phyloP scores from a whole-genome alignment of 2,329 filamentous ascomycete species.

The Colletotrichum costaricense region DNA sequence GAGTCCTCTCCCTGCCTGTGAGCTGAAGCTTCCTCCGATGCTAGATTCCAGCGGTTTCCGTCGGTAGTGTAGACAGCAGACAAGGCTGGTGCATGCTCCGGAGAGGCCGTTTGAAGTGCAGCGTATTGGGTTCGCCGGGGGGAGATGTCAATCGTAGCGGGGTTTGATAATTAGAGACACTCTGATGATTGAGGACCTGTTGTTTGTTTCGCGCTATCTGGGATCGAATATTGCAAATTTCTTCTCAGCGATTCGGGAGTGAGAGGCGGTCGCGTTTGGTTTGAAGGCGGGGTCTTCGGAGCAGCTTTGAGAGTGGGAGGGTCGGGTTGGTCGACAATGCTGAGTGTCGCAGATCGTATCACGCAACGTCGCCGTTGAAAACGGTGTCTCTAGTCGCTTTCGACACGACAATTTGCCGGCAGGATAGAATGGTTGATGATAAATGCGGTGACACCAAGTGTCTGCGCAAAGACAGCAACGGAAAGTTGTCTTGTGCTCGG shows the following conservation, averaged over 20 bases:
- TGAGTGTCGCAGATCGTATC: conserved; percentile 28
- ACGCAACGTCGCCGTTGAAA: background rate
- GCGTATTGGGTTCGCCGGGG: background rate
- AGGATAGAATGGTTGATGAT: background rate
- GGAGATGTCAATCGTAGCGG: background rate
- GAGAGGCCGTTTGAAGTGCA: background rate
- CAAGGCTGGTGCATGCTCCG: conserved; percentile 13
- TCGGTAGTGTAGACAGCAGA: background rate
- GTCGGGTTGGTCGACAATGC: conserved; percentile 10
- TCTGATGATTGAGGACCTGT: background rate
- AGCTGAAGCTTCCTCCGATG: background rate
- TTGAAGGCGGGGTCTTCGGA: conserved; percentile 5
- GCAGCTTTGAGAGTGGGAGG: conserved; percentile 1
- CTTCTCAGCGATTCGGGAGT: background rate
- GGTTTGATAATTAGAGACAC: background rate
- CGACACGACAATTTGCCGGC: background rate
- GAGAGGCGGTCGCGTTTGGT: conserved; percentile 1
- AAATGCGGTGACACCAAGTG: background rate
- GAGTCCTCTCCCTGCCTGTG: conserved; percentile 20
- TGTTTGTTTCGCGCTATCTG: background rate
- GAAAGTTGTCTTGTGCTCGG: background rate
- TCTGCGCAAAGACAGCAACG: background rate
- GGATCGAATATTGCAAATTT: background rate
- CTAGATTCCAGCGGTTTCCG: background rate
- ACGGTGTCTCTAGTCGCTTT: background rate